Base-by-base conservation (phyloP, 345 rosid genomes). In the Psidium guajava region DNA sequence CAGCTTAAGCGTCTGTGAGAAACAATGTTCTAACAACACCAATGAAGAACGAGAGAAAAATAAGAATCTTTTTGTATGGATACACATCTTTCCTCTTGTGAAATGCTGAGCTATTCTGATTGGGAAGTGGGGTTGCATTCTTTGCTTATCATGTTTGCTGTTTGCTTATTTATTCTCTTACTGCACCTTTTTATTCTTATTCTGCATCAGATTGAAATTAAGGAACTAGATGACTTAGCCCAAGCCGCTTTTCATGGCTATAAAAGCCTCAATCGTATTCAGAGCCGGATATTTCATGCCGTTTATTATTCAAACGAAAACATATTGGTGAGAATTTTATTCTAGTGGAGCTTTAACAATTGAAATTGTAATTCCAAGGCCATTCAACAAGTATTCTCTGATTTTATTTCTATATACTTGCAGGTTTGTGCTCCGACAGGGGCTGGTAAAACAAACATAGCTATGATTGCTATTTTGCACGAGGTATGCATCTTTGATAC, bases 381-480 rank as follows among this genome's bases (percentile, higher is more conserved):
- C 56, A 82, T 82, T 24, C 40, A 44, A 27, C 51, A 44, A 50
- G 49, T 83, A 10, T n/a, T 25, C 85, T 58, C 32, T 44, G 52
- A 58, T 59, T 25, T 20, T 83, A 18, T 28, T 28, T 82, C 36
- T 7, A 28, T 55, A 28, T 85, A 83, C 77, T 85, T 91, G 87
- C 91, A 97, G 99, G 99, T 97, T 86, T 97, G 99, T 91, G 99
- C 99, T 83, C 99, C 99, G n/a, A 97, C 99, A 58, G 99, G 99
- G 87, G 99, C 99, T 85, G 99, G 99, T 22, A 97, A 97, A 91
- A 95, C 99, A 88, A 97, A 97, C 89, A 97, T 97, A 87, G 98
- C 99, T 54, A 94, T 97, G 99, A 92, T 97, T 77, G 94, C 99
- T 83, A 91, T 97, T 86, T 91, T 97, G 83, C 99, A 97, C 80